Evolutionary conservation across 345 rosid species (phyloP), one percentile per base, ranked within the genome.

Genomic region (Dimocarpus longan): DNA sequence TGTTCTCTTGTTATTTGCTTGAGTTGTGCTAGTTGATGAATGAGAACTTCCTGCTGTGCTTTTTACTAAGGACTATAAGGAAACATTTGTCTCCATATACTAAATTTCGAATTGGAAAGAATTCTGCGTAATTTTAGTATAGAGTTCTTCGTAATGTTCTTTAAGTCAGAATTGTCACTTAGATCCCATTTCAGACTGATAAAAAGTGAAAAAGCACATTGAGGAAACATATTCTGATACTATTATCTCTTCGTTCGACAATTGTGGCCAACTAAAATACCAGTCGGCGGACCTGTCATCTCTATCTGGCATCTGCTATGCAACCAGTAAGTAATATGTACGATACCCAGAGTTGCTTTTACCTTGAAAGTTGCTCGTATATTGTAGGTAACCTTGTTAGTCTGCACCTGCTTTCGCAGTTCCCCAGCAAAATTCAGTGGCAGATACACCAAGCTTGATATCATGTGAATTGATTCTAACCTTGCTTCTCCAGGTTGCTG

Each of bases 241-340:
- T 71, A 24, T 91, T 84, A 91, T 85, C 89, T 87, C 78, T 83
- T 90, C 28, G 93, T 90, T 63, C 82, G 87, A 88, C 98, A 93
- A 76, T 69, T 85, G 66, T 84, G 88, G 71, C 84, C 82, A 54
- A 92, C 85, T 46, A 95, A 81, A 21, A 82, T 85, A 28, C 99
- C 99, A 0, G 83, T 82, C 39, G 99, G 99, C 37, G 98, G 99
- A 80, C 95, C 86, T 2, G 89, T 85, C 90, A 90, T 81, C 66
- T 81, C 82, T 32, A 92, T 77, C 82, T 86, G 92, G 82, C 99
- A 95, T 80, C 89, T 88, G 21, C 89, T 87, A 44, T 93, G 98
- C 73, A 93, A 76, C 95, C 91, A 85, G 86, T 91, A 92, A 59
- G 95, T 88, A 84, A 86, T 89, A 82, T 83, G 98, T 69, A 95